A percentile compares a stretch with the other conserved stretches of the same genome.
These are phyloP conservation scores for Gymnopilus junonius DNA, from an alignment of 768 basidiomycete genomes.

Conservation along the genomic window DNA sequence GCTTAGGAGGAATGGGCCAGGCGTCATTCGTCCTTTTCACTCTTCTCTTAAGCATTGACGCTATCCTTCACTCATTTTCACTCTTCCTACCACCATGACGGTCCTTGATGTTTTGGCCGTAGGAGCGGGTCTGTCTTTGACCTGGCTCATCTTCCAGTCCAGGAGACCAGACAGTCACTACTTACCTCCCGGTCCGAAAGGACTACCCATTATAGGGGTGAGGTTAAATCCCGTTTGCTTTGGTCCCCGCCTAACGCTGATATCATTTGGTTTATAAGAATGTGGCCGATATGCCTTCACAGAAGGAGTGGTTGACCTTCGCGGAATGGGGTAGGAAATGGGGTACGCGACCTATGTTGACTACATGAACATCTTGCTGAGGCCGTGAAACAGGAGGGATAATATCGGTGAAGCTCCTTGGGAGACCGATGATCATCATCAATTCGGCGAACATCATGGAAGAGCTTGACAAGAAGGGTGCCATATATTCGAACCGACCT, in stretches of 20 bases:
- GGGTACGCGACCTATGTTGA: slow-evolving; percentile 34
- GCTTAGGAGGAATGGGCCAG: background rate
- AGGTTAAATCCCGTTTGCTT: slow-evolving; percentile 10
- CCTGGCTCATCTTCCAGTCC: slow-evolving; percentile 12
- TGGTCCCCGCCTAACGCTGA: background rate
- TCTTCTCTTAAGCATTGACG: background rate
- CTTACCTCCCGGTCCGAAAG: slow-evolving; percentile 46
- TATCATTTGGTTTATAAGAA: slow-evolving; percentile 35
- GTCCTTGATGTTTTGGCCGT: slow-evolving; percentile 3
- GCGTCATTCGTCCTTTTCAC: background rate
- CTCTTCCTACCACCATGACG: slow-evolving; percentile 1
- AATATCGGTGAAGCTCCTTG: slow-evolving; percentile 43
- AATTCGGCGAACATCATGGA: slow-evolving; percentile 48
- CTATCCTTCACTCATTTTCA: background rate
- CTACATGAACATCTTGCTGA: background rate
- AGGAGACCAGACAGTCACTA: slow-evolving; percentile 27
- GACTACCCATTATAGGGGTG: slow-evolving; percentile 47
- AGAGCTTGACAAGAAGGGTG: slow-evolving; percentile 50
- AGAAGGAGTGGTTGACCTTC: slow-evolving; percentile 51
- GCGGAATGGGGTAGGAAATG: slow-evolving; percentile 58
- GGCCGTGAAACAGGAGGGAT: slow-evolving; percentile 36
- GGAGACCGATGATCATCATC: slow-evolving; percentile 51
- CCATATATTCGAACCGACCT: slow-evolving; percentile 53
- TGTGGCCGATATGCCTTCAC: slow-evolving; percentile 47
- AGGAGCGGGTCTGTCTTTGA: slow-evolving; percentile 8